Percentiles rank a stretch among this genome's conserved stretches.
These are phyloP conservation scores for Mycosphaerelloides madeirae DNA, from an alignment of 2,329 filamentous ascomycete species.

Conservation along the genomic window DNA sequence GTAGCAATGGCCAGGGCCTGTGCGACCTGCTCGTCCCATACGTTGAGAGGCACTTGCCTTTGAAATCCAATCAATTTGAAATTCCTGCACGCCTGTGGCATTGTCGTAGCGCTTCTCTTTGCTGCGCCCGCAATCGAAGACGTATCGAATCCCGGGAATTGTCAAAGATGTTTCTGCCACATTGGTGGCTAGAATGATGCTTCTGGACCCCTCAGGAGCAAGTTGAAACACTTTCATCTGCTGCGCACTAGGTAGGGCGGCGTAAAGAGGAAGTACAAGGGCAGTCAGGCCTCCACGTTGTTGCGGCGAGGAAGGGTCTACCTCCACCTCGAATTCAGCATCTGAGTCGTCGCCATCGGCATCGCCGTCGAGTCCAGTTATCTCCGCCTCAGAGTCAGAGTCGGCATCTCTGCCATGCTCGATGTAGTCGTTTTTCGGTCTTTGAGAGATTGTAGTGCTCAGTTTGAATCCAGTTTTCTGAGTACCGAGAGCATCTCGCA, in stretches of 20 bases:
- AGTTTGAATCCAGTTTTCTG: constrained; percentile 37
- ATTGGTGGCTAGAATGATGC: constrained; percentile 90
- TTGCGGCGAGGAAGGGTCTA: constrained; percentile 47
- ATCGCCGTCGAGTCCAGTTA: constrained; percentile 52
- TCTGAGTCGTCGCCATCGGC: constrained; percentile 49
- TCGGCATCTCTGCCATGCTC: constrained; percentile 40
- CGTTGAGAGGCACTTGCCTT: constrained; percentile 93
- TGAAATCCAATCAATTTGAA: constrained; percentile 93
- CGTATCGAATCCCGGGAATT: constrained; percentile 90
- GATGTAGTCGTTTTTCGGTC: constrained; percentile 26
- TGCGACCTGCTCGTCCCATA: constrained; percentile 89
- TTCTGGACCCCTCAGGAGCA: constrained; percentile 70
- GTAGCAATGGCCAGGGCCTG: constrained; percentile 93
- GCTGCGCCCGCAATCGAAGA: constrained; percentile 87
- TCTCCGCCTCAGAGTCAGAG: constrained; percentile 57
- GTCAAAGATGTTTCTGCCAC: constrained; percentile 96
- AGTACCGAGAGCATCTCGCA: constrained; percentile 63
- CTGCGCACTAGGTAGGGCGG: constrained; percentile 81
- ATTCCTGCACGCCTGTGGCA: constrained; percentile 89
- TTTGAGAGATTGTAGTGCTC: constrained; percentile 2
- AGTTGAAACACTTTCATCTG: constrained; percentile 87
- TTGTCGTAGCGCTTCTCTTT: constrained; percentile 89
- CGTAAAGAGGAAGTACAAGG: constrained; percentile 90
- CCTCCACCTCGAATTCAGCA: constrained; percentile 49
- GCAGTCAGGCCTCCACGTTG: constrained; percentile 57